Evolutionary conservation across 345 rosid genomes (phyloP), one percentile per base, ranked within the genome.

Genomic region (Ricinus communis): DNA sequence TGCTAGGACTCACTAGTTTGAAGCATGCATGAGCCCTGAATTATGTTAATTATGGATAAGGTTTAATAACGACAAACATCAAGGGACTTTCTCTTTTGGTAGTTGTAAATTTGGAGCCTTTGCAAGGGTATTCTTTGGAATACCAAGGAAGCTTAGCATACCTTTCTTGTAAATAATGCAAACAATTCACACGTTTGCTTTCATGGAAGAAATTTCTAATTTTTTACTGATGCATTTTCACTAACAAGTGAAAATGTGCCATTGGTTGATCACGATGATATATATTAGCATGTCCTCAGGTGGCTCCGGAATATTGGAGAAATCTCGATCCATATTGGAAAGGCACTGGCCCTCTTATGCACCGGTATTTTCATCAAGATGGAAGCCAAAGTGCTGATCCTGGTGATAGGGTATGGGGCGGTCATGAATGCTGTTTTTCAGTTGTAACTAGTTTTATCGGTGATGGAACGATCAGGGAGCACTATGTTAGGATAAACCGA

Each of bases 301-400:
- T 73, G 14, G 88, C 82, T 21, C 87, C 90, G 38, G 86, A 86
- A 21, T 88, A 84, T 54, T 88, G 90, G 90, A 74, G 76, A 71
- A 83, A 83, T 68, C 90, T 88, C 1, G 92, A 88, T 66, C 87
- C 88, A 0, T 86, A 78, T 67, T 84, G 90, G 90, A 70, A 55
- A 70, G 92, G 87, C 31, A 80, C 75, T 9, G 70, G 82, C 30
- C 85, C 82, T 49, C 83, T 52, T 1, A 82, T 88, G 90, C 87
- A 38, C 53, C 79, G 87, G 5, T 83, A 88, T 81, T 88, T 88
- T 66, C 90, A 85, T 62, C 81, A 78, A 13, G 92, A 88, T 52
- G 87, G 90, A 27, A 88, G 90, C 76, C 90, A 74, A 70, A 88
- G 79, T 53, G 92, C 90, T 24, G 90, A 78, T 80, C 86, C 84